Conservation (phyloP, 129 eudicot species). For the Tanacetum coccineum region DNA sequence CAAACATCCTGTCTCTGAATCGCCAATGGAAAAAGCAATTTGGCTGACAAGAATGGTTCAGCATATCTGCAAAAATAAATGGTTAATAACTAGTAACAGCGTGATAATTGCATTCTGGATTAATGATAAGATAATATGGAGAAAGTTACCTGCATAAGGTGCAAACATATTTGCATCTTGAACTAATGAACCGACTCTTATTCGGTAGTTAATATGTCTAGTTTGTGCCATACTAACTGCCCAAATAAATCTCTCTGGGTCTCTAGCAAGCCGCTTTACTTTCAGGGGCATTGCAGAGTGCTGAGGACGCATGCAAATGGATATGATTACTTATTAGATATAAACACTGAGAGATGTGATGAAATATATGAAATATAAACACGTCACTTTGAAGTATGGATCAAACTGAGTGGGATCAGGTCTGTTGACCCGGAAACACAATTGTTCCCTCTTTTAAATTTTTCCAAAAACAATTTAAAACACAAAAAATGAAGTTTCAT, state of each 20-base stretch:
- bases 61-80: slow-evolving; percentile 65
- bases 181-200: slow-evolving; percentile 76
- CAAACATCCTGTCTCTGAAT: slow-evolving; percentile 95
- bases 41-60: slow-evolving; percentile 92
- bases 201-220: slow-evolving; percentile 67
- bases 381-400: too few relatives aligned
- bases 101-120: neutral
- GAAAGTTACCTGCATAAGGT: slow-evolving; percentile 89
- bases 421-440: too few relatives aligned
- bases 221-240: slow-evolving; percentile 93
- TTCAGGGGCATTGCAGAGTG: slow-evolving; percentile 92
- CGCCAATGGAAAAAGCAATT: slow-evolving; percentile 99
- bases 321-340: slow-evolving; percentile 3
- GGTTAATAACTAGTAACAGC: neutral
- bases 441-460: too few relatives aligned
- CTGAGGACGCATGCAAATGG: slow-evolving; percentile 31
- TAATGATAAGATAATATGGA: slow-evolving; percentile 14
- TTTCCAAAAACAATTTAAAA: too few relatives aligned
- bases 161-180: slow-evolving; percentile 86
- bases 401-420: too few relatives aligned
- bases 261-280: slow-evolving; percentile 89
- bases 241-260: slow-evolving; percentile 92
- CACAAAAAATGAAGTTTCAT: too few relatives aligned
- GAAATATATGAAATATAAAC: too few relatives aligned
- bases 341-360: neutral